Conservation (phyloP, 805 yeast species). For the Wickerhamiella hasegawae region DNA sequence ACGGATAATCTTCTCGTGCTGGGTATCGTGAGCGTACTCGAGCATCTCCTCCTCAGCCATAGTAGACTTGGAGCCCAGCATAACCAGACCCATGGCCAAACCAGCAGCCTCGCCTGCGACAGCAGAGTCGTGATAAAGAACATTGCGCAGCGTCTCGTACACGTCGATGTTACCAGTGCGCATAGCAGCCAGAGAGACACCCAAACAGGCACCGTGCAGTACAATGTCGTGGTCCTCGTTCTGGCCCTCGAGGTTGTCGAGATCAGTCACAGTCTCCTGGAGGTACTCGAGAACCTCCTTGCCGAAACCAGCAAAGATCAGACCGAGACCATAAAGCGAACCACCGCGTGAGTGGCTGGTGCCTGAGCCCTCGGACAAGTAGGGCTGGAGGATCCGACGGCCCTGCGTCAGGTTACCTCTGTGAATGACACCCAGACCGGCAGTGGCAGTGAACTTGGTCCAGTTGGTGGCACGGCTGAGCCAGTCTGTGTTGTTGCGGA, state of each 20-base stretch:
- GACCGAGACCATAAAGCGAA: slow-evolving; percentile 79
- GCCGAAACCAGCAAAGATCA: slow-evolving; percentile 93
- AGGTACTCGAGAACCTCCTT: slow-evolving; percentile 62
- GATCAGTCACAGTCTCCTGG: slow-evolving; percentile 45
- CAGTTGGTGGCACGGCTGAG: slow-evolving; percentile 94
- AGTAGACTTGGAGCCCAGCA: slow-evolving; percentile 78
- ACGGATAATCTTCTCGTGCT: slow-evolving; percentile 87
- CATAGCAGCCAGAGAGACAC: slow-evolving; percentile 95
- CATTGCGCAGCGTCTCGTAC: slow-evolving; percentile 69
- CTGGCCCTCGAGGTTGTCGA: slow-evolving; percentile 22
- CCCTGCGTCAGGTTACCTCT: slow-evolving; percentile 91
- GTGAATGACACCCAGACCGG: slow-evolving; percentile 94
- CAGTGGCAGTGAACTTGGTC: slow-evolving; percentile 96
- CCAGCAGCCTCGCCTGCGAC: slow-evolving; percentile 95
- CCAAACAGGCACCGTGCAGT: slow-evolving; percentile 90
- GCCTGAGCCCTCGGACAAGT: slow-evolving; percentile 65
- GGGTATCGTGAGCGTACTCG: slow-evolving; percentile 83
- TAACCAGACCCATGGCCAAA: slow-evolving; percentile 84
- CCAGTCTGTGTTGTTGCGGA: slow-evolving; percentile 87
- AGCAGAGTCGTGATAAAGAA: slow-evolving; percentile 80
- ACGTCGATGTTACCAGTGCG: slow-evolving; percentile 60
- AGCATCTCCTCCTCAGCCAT: slow-evolving; percentile 63
- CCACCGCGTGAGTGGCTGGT: slow-evolving; percentile 93
- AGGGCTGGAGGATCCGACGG: slow-evolving; percentile 70
- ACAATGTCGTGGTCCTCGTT: slow-evolving; percentile 53